phyloP scores from a whole-genome alignment of 2,329 filamentous ascomycete species.

The Claviceps sp. region DNA sequence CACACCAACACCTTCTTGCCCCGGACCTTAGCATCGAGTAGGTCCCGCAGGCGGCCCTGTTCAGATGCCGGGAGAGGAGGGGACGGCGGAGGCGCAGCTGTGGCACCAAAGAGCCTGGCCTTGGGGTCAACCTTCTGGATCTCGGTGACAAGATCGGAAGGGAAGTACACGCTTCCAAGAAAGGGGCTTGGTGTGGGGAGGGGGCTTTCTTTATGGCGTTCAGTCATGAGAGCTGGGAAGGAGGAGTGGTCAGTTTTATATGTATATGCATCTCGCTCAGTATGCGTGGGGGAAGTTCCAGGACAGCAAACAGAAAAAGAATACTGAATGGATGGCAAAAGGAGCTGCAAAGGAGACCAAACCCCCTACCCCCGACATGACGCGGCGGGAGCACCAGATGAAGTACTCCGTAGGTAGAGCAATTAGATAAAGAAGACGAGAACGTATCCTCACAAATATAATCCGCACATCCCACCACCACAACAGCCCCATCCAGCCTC shows the following conservation, averaged over 20 bases:
- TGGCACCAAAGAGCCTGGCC: conserved; percentile 51
- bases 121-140: conserved; percentile 61
- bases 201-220: conserved; percentile 59
- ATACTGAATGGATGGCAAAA: too few relatives aligned
- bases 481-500: conserved; percentile 62
- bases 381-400: background rate
- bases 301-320: too few relatives aligned
- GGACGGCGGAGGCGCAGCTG: conserved; percentile 15
- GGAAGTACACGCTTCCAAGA: conserved; percentile 67
- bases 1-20: conserved; percentile 54
- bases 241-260: background rate
- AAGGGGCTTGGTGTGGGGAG: conserved; percentile 42
- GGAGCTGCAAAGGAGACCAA: too few relatives aligned
- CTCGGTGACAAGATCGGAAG: conserved; percentile 47
- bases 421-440: background rate
- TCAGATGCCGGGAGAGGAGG: conserved; percentile 21
- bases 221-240: conserved; percentile 48
- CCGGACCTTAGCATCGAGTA: conserved; percentile 35
- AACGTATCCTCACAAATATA: conserved; percentile 45
- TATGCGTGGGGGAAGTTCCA: too few relatives aligned
- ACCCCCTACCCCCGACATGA: too few relatives aligned
- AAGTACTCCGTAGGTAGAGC: background rate
- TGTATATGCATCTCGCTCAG: background rate
- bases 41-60: conserved; percentile 26
- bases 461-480: conserved; percentile 82